These are phyloP conservation scores for Solanum tacnaense DNA, from an alignment of 257 asterid genomes.

Conservation along the genomic window DNA sequence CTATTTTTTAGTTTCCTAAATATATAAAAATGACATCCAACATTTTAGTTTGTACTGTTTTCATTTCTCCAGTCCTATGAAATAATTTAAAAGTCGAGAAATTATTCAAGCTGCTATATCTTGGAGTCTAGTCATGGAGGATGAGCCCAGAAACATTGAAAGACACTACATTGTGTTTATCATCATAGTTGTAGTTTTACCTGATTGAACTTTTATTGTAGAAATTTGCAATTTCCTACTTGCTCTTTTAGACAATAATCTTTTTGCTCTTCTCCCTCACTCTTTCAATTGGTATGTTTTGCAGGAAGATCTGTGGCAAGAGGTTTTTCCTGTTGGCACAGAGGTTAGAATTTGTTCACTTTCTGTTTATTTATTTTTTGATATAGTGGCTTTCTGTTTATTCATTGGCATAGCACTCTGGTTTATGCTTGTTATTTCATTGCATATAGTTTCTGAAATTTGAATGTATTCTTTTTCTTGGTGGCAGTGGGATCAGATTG, in stretches of 20 bases:
- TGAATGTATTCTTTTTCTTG: not conserved
- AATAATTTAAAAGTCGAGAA: not conserved
- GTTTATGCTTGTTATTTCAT: not conserved
- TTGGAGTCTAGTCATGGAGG: not conserved
- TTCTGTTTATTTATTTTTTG: not conserved
- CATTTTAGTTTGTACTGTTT: not conserved
- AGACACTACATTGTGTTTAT: not conserved
- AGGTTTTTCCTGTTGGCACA: slow-evolving; percentile 68
- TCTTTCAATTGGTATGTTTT: not conserved
- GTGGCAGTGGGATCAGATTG: slow-evolving; percentile 94
- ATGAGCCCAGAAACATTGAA: not conserved
- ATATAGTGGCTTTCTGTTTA: not conserved
- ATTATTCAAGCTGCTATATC: not conserved
- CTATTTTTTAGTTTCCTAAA: not conserved
- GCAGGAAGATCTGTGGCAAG: slow-evolving; percentile 77
- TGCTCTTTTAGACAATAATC: not conserved
- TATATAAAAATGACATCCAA: not conserved
- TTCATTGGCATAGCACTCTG: not conserved
- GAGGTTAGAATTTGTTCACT: slow-evolving; percentile 29
- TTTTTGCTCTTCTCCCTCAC: not conserved
- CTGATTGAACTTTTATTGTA: not conserved
- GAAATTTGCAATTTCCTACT: not conserved
- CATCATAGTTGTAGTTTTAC: not conserved
- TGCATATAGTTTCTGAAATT: not conserved
- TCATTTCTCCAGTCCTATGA: not conserved